A percentile compares a stretch with the other conserved stretches of the same genome.
phyloP scores from a whole-genome alignment of 73 alveolate species.

The Uronychia setigera region DNA sequence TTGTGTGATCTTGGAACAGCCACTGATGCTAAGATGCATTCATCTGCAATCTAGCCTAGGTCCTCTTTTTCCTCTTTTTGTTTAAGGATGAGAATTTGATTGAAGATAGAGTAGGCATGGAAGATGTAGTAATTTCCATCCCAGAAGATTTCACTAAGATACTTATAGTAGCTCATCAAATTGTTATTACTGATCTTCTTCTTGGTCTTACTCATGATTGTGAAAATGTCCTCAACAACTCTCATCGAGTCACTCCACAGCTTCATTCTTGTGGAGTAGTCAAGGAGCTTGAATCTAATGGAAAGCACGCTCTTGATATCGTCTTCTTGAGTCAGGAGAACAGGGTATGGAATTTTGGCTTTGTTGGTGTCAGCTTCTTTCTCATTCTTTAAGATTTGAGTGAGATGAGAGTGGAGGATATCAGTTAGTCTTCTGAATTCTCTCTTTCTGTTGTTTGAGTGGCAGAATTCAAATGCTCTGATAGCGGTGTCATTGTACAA shows the following conservation, averaged over 20 bases:
- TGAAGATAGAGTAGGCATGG: slow-evolving; percentile 56
- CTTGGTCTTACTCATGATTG: slow-evolving; percentile 24
- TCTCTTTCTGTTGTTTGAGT: slow-evolving; percentile 23
- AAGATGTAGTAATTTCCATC: slow-evolving; percentile 36
- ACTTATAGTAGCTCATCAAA: slow-evolving; percentile 25
- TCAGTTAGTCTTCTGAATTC: slow-evolving; percentile 40
- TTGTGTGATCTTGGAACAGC: slow-evolving; percentile 29
- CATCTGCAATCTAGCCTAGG: slow-evolving; percentile 1
- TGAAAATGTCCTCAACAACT: slow-evolving; percentile 36
- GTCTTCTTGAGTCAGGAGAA: slow-evolving; percentile 39
- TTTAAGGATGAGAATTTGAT: slow-evolving; percentile 8
- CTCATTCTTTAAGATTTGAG: slow-evolving; percentile 24
- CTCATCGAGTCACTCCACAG: slow-evolving; percentile 48
- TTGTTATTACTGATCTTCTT: slow-evolving; percentile 25
- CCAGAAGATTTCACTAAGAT: slow-evolving; percentile 38
- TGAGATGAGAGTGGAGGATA: slow-evolving; percentile 33
- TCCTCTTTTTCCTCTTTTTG: slow-evolving; percentile 18
- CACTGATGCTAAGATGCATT: slow-evolving; percentile 27
- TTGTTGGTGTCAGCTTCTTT: slow-evolving; percentile 33
- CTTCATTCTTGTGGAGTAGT: slow-evolving; percentile 26
- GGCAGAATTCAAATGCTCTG: slow-evolving; percentile 41
- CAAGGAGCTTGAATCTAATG: slow-evolving; percentile 33
- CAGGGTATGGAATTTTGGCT: slow-evolving; percentile 52
- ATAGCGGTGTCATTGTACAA: slow-evolving; percentile 44
- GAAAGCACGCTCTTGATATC: slow-evolving; percentile 35